phyloP scores from a whole-genome alignment of 768 basidiomycete genomes.

The Leccinum variicolor region DNA sequence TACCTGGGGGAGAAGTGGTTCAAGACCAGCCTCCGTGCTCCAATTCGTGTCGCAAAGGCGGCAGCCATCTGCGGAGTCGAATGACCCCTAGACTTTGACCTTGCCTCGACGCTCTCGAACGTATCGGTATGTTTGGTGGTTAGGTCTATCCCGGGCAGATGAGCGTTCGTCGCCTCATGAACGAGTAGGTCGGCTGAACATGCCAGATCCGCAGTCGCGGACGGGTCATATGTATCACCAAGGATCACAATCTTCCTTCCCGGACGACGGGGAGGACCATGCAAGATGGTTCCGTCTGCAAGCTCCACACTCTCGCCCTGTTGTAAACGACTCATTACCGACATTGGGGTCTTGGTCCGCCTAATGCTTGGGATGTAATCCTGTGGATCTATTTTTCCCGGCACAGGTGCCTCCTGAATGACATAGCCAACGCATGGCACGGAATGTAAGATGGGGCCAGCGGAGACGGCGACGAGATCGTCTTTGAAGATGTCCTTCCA shows the following conservation, averaged over 20 bases:
- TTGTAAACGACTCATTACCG: slow-evolving; percentile 63
- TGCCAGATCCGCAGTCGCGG: slow-evolving; percentile 59
- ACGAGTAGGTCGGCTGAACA: slow-evolving; percentile 68
- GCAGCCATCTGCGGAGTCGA: slow-evolving; percentile 93
- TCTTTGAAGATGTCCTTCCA: slow-evolving; percentile 69
- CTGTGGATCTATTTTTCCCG: slow-evolving; percentile 72
- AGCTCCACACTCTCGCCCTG: slow-evolving; percentile 61
- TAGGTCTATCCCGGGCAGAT: slow-evolving; percentile 62
- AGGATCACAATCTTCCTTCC: slow-evolving; percentile 80
- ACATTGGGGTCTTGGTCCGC: slow-evolving; percentile 66
- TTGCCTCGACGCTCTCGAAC: slow-evolving; percentile 54
- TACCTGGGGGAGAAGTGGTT: slow-evolving; percentile 89
- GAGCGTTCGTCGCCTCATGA: slow-evolving; percentile 90
- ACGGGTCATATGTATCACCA: slow-evolving; percentile 83
- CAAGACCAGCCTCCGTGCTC: slow-evolving; percentile 61
- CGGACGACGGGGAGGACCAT: slow-evolving; percentile 58
- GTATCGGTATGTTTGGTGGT: slow-evolving; percentile 61
- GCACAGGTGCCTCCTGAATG: slow-evolving; percentile 62
- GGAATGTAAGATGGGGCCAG: slow-evolving; percentile 76
- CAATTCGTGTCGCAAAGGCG: slow-evolving; percentile 64
- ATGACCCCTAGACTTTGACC: slow-evolving; percentile 76
- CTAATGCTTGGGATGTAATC: slow-evolving; percentile 66
- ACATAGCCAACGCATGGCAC: slow-evolving; percentile 82
- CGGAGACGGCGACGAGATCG: slow-evolving; percentile 57
- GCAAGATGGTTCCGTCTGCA: slow-evolving; percentile 67